Evolutionary conservation across 805 yeast species (phyloP).

Genomic region (Torulaspora microellipsoides): DNA sequence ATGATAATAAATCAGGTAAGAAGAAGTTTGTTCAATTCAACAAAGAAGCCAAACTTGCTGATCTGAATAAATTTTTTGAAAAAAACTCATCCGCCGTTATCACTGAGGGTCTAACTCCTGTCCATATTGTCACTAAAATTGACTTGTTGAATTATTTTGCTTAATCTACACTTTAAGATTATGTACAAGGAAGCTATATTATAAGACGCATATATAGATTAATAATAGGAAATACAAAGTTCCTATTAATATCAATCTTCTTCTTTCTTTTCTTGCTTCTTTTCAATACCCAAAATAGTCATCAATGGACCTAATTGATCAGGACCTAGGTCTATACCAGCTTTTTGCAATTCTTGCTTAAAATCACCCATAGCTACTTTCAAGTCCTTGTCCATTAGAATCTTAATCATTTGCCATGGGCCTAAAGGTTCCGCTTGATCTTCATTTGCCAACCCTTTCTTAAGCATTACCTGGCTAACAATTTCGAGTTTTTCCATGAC

Average conservation of each 20-base stretch:
- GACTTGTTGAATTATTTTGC: constrained; percentile 59
- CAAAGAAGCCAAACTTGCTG: constrained; percentile 57
- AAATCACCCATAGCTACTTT: constrained; percentile 25
- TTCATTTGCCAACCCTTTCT: constrained; percentile 21
- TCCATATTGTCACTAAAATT: constrained; percentile 83
- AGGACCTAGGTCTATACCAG: constrained; percentile 27
- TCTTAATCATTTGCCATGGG: constrained; percentile 27
- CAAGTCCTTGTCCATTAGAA: constrained; percentile 27
- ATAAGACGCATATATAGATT: background rate
- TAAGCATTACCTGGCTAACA: constrained; percentile 20
- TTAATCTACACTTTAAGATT: constrained; percentile 12
- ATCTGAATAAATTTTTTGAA: constrained; percentile 75
- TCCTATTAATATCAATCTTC: background rate
- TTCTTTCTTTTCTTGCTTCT: constrained; percentile 9
- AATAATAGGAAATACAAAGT: background rate
- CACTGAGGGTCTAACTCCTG: constrained; percentile 69
- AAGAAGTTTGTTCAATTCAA: constrained; percentile 65
- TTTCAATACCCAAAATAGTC: constrained; percentile 28
- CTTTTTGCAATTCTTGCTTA: constrained; percentile 24
- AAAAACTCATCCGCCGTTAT: constrained; percentile 80
- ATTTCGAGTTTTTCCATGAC: constrained; percentile 20
- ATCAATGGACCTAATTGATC: constrained; percentile 28
- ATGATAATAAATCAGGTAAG: constrained; percentile 58
- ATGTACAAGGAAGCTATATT: constrained; percentile 9
- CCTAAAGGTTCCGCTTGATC: constrained; percentile 16